A percentile compares a stretch with the other conserved stretches of the same genome.
Conservation (phyloP, 352 stramenopile species). For the Phytopythium aichiense region DNA sequence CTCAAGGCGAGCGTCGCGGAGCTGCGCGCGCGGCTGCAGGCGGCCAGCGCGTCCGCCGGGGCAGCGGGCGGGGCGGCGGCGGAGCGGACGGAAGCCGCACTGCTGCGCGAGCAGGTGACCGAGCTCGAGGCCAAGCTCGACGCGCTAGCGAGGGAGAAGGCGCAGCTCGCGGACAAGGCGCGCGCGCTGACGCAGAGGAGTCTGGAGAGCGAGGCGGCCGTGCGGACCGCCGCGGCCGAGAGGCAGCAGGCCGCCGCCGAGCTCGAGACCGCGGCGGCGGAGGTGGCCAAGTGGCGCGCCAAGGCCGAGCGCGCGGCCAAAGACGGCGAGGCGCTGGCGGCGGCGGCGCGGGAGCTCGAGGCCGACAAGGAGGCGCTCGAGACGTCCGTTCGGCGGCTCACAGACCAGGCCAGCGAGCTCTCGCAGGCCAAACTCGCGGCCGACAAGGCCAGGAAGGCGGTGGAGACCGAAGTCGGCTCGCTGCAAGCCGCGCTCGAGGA, state of each 20-base stretch:
- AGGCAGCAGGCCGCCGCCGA: conserved; percentile 17
- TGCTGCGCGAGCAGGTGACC: conserved; percentile 18
- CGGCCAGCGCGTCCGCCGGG: neutral
- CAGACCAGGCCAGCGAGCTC: conserved; percentile 24
- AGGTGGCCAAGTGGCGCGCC: conserved; percentile 29
- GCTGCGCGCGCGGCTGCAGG: conserved; percentile 5
- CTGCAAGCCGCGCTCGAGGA: conserved; percentile 18
- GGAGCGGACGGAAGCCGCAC: conserved; percentile 4
- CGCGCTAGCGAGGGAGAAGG: conserved; percentile 19
- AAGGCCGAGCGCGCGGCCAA: conserved; percentile 29
- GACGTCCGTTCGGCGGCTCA: conserved; percentile 15
- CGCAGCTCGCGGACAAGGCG: conserved; percentile 29
- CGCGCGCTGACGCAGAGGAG: conserved; percentile 15
- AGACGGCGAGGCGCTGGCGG: conserved; percentile 22
- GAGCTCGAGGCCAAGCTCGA: conserved; percentile 27
- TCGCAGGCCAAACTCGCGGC: conserved; percentile 9
- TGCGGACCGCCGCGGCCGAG: conserved; percentile 12
- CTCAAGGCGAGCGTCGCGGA: conserved; percentile 16
- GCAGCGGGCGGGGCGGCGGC: conserved; percentile 2
- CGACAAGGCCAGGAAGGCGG: conserved; percentile 22
- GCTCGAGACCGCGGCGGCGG: conserved; percentile 9
- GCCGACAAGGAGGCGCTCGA: conserved; percentile 31
- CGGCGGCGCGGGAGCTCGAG: conserved; percentile 14
- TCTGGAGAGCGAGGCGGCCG: conserved; percentile 15
- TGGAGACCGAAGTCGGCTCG: conserved; percentile 21